phyloP scores from a whole-genome alignment of 306 rosid species.

The Fragaria vesca region DNA sequence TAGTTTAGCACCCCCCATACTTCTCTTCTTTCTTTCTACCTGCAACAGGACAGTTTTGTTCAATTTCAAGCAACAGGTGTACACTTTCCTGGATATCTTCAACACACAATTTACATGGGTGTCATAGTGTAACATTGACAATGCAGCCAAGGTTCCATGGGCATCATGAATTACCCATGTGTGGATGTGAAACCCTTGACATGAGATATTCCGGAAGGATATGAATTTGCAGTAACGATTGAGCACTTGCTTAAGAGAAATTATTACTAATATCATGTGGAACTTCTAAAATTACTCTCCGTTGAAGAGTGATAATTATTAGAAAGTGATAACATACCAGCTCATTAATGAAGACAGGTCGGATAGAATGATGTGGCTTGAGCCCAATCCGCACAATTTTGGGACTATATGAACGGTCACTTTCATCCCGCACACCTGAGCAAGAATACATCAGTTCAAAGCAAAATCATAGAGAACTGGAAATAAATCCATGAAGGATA shows the following conservation, averaged over 20 bases:
- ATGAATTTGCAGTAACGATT: background rate
- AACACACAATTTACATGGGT: background rate
- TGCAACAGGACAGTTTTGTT: constrained; percentile 38
- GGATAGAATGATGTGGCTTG: constrained; percentile 85
- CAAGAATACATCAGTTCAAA: background rate
- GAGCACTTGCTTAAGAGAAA: background rate
- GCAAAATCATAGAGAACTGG: background rate
- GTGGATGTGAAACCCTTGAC: background rate
- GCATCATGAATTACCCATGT: background rate
- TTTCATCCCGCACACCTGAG: constrained; percentile 93
- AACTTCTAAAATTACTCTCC: background rate
- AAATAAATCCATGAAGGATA: background rate
- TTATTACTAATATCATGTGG: background rate
- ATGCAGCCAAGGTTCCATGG: background rate
- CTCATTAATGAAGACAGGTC: constrained; percentile 73
- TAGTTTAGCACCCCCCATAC: constrained; percentile 55
- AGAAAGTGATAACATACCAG: constrained; percentile 55
- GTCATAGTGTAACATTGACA: background rate
- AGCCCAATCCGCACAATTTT: constrained; percentile 91
- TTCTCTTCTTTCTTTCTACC: constrained; percentile 61
- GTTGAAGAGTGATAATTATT: constrained; percentile 15
- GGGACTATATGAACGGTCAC: constrained; percentile 67
- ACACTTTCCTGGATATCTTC: background rate
- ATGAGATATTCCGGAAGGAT: background rate
- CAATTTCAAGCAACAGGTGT: constrained; percentile 20